A percentile compares a stretch with the other conserved stretches of the same genome.
phyloP scores from a whole-genome alignment of 225 moss, liverwort and hornwort species.

The Physcomitrellopsis africana region DNA sequence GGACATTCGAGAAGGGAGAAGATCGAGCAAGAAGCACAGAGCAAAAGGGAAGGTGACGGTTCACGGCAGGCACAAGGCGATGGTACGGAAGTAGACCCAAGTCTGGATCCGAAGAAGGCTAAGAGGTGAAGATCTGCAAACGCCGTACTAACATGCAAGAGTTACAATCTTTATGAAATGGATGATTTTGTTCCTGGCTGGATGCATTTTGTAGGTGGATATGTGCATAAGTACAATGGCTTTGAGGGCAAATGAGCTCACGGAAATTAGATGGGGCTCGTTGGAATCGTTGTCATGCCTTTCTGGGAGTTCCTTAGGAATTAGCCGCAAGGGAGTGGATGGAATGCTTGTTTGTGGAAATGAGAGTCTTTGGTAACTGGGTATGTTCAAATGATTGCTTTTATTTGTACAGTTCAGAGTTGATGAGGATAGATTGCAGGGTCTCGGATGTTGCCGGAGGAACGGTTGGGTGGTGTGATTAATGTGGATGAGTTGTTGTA shows the following conservation, averaged over 20 bases:
- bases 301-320: no score
- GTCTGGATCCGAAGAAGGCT: conserved; percentile 73
- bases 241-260: neutral
- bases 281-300: no score
- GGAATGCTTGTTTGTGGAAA: neutral
- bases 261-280: no score
- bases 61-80: conserved; percentile 29
- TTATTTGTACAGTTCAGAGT: neutral
- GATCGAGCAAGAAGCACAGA: conserved; percentile 76
- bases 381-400: neutral
- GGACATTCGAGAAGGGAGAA: conserved; percentile 52
- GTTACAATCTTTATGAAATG: neutral
- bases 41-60: conserved; percentile 61
- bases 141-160: neutral
- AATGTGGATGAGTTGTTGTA: neutral
- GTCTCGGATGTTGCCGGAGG: neutral
- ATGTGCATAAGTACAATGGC: neutral
- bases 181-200: neutral
- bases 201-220: neutral
- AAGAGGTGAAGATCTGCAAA: conserved; percentile 45
- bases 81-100: conserved; percentile 54
- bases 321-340: no score
- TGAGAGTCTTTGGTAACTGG: neutral
- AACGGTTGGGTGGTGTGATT: neutral
- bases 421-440: neutral